Base-by-base conservation (phyloP, 2,329 filamentous ascomycete species). In the Emmonsia crescens region DNA sequence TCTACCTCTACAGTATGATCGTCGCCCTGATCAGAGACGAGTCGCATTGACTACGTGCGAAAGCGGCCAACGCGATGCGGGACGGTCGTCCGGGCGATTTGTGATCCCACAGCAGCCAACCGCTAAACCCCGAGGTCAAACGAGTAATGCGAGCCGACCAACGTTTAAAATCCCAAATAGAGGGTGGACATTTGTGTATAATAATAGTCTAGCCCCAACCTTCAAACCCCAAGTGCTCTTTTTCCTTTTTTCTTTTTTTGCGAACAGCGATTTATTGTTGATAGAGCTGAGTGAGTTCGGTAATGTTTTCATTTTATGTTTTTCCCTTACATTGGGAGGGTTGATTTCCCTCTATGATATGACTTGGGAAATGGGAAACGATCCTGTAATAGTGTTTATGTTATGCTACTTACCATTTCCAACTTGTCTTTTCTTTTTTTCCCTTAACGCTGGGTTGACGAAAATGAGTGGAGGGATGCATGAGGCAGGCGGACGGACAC, bases 1-100 rank as follows among this genome's bases (percentile, higher is more conserved):
- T 97, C 85, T 99, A 99, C 80, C 88, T 99, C 62, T 96, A 96
- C 85, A 95, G 89, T 87, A 95, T 94, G 89, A 94, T 94, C 70
- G 93, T 96, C 66, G 93, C 94, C 68, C 84, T 99, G 66, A 99
- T 99, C 81, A 87, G 89, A 73, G 94, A 97, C 77, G 94, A 99
- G 80, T 85, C 89, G 64, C 85, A 91, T 78, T 96, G 87, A 87
- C 57, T 60, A 60, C 61, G 59, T 56, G 44, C 57, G n/a, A 44
- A 54, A 33, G 16, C 59, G 14, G 59, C 16, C n/a, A 49, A 60
- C 31, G 59, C 49, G 36, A 60, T 60, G 59, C 46, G 49, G 33
- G 44, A 60, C n/a, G 59, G 59, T 33, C 38, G 38, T 33, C 44
- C 29, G 31, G 44, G 3, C n/a, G 56, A 19, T n/a, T 27, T 57